Evolutionary conservation across 352 stramenopile species (phyloP).

Genomic region (Discostella stelligera): DNA sequence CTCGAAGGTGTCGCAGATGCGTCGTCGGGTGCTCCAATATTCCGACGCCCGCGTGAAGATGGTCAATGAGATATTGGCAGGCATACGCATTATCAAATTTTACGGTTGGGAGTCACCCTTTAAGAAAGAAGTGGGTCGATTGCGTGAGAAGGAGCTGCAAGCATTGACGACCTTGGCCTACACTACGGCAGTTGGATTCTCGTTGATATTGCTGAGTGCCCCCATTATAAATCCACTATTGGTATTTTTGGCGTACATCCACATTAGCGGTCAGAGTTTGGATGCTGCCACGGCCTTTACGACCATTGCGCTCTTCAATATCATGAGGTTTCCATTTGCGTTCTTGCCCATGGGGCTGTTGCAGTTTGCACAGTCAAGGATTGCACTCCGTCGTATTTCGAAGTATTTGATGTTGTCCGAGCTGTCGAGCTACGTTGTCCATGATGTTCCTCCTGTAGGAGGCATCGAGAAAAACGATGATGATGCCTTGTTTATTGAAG

Average conservation of each 20-base stretch:
- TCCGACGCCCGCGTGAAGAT: slow-evolving; percentile 89
- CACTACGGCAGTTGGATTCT: slow-evolving; percentile 75
- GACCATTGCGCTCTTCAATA: slow-evolving; percentile 83
- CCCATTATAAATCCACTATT: slow-evolving; percentile 83
- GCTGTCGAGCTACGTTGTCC: slow-evolving; percentile 66
- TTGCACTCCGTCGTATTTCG: slow-evolving; percentile 85
- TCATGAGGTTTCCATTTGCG: slow-evolving; percentile 83
- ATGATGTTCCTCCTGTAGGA: slow-evolving; percentile 11
- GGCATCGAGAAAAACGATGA: slow-evolving; percentile 10
- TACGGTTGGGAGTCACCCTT: slow-evolving; percentile 92
- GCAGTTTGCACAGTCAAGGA: slow-evolving; percentile 85
- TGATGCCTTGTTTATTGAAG: slow-evolving; percentile 29
- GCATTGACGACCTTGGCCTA: slow-evolving; percentile 81
- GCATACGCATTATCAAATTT: slow-evolving; percentile 93
- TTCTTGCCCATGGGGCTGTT: slow-evolving; percentile 84
- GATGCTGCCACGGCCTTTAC: slow-evolving; percentile 82
- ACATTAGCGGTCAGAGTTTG: slow-evolving; percentile 60
- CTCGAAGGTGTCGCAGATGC: slow-evolving; percentile 67
- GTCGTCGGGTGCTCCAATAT: slow-evolving; percentile 71
- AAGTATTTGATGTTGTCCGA: slow-evolving; percentile 88
- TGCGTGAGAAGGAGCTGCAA: slow-evolving; percentile 82
- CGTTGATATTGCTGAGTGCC: slow-evolving; percentile 77
- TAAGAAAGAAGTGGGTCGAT: slow-evolving; percentile 82
- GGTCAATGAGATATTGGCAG: slow-evolving; percentile 90
- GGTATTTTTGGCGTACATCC: slow-evolving; percentile 81